Percentiles rank a stretch among this genome's conserved stretches.
Conservation (phyloP, 2,329 filamentous ascomycete genomes). For the Cercospora beticola region DNA sequence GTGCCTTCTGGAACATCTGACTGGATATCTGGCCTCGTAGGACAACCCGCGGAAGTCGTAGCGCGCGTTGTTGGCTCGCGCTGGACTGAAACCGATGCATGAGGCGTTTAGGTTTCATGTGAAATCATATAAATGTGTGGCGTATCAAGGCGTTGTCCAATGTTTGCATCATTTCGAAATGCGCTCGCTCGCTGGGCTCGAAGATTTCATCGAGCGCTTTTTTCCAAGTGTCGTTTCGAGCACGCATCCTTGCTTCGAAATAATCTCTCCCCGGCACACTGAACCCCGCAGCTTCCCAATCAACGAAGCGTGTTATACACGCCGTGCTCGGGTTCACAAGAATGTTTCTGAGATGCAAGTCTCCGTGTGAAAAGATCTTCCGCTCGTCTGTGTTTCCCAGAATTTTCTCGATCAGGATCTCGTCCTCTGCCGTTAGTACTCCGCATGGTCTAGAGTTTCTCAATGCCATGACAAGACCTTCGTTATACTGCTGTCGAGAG, state of each 20-base stretch:
- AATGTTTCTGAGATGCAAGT: not conserved
- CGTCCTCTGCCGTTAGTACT: not conserved
- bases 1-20: conserved; percentile 11
- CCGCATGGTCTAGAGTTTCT: conserved; percentile 5
- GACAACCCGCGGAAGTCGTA: conserved; percentile 8
- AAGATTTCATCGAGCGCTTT: not conserved
- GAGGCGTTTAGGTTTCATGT: not conserved
- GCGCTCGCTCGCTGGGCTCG: not conserved
- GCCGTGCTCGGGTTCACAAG: not conserved
- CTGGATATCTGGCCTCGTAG: conserved; percentile 9
- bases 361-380: conserved; percentile 4
- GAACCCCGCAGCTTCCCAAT: not conserved
- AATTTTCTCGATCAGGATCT: not conserved
- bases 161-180: not conserved
- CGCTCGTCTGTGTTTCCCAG: not conserved
- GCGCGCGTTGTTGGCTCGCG: not conserved
- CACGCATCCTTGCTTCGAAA: not conserved
- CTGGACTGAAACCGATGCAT: not conserved
- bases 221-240: not conserved
- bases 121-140: not conserved
- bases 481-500: conserved; percentile 14
- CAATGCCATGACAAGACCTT: conserved; percentile 11
- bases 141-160: not conserved
- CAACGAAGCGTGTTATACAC: not conserved
- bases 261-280: not conserved